Percentiles rank a stretch among this genome's conserved stretches.
phyloP scores from a whole-genome alignment of 2,329 filamentous ascomycete species.

The Drechslerella dactyloides region DNA sequence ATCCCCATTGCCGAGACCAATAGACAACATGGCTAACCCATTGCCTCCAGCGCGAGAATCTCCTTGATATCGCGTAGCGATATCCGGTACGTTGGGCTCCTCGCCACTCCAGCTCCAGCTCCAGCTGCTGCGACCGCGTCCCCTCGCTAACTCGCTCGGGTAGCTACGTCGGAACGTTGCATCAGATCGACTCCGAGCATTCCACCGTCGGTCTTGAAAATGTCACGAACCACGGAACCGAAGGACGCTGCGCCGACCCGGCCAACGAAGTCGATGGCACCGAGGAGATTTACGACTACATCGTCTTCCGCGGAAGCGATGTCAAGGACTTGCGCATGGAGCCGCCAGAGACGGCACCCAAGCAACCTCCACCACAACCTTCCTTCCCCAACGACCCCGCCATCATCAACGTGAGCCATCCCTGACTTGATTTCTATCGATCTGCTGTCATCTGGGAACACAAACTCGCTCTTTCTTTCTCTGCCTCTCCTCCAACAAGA shows the following conservation, averaged over 20 bases:
- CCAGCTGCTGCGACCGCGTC: conserved; percentile 10
- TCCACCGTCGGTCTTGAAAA: conserved; percentile 97
- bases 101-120: conserved; percentile 21
- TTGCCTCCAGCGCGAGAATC: conserved; percentile 75
- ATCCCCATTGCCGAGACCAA: conserved; percentile 56
- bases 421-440: background rate
- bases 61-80: conserved; percentile 97
- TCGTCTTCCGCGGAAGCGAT: conserved; percentile 96
- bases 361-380: conserved; percentile 73
- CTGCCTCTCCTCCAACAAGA: too few relatives aligned
- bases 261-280: conserved; percentile 83
- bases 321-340: conserved; percentile 97
- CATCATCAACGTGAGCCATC: conserved; percentile 87
- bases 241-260: conserved; percentile 79
- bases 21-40: conserved; percentile 55
- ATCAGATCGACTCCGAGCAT: conserved; percentile 97
- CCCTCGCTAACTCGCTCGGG: conserved; percentile 50
- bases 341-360: conserved; percentile 73
- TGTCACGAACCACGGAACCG: conserved; percentile 91
- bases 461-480: conserved; percentile 51
- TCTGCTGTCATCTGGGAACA: conserved; percentile 5
- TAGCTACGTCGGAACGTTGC: conserved; percentile 93
- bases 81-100: conserved; percentile 73
- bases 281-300: conserved; percentile 94
- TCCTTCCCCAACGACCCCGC: conserved; percentile 91